Evolutionary conservation across 805 yeast species (phyloP).

Genomic region (Yarrowia sp.): DNA sequence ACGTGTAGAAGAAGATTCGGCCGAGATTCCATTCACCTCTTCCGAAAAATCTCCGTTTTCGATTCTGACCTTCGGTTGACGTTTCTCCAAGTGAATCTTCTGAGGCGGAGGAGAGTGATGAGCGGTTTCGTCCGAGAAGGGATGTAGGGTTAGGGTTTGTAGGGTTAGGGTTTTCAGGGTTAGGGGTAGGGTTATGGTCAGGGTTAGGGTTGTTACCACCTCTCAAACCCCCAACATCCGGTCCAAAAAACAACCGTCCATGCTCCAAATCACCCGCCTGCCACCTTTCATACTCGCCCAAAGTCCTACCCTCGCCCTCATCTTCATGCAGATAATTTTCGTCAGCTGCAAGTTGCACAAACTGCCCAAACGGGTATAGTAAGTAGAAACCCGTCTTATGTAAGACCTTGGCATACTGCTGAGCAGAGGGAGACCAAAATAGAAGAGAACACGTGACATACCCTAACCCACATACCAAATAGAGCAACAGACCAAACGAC

Average conservation of each 20-base stretch:
- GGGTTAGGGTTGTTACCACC: constrained; percentile 1
- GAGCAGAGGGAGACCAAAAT: constrained; percentile 48
- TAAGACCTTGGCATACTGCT: constrained; percentile 61
- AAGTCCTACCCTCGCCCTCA: constrained; percentile 79
- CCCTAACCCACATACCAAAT: constrained; percentile 38
- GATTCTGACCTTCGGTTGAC: background rate
- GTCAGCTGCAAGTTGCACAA: constrained; percentile 74
- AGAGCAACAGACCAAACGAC: constrained; percentile 54
- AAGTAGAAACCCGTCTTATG: constrained; percentile 67
- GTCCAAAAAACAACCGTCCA: constrained; percentile 77
- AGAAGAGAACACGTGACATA: constrained; percentile 48
- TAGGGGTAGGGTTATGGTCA: background rate
- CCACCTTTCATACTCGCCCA: constrained; percentile 87
- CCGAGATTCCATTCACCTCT: constrained; percentile 90
- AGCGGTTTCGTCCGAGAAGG: constrained; percentile 1
- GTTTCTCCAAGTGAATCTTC: constrained; percentile 15
- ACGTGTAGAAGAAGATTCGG: constrained; percentile 68
- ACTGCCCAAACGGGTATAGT: constrained; percentile 84
- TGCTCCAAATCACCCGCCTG: constrained; percentile 67
- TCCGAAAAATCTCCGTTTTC: constrained; percentile 65
- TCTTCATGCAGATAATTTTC: constrained; percentile 83
- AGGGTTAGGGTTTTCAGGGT: constrained; percentile 24
- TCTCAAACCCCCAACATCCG: constrained; percentile 40
- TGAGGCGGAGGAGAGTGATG: background rate
- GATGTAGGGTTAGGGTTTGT: constrained; percentile 2